Conservation (phyloP, 2,329 filamentous ascomycete genomes). For the Epichloe typhina region DNA sequence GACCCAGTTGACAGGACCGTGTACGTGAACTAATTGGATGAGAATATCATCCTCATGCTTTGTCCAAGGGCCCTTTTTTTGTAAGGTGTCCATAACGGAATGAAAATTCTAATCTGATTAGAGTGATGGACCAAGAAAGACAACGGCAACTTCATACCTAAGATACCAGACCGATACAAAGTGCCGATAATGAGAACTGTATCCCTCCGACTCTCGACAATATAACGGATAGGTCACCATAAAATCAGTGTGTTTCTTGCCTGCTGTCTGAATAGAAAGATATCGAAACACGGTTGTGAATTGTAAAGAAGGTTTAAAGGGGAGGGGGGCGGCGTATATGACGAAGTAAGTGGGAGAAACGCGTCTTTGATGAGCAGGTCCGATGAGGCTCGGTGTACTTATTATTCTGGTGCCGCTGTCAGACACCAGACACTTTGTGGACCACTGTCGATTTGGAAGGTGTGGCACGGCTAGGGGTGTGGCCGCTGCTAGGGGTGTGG, state of each 20-base stretch:
- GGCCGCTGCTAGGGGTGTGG: background rate
- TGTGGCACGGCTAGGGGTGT: background rate
- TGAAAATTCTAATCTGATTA: background rate
- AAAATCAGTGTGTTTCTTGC: background rate
- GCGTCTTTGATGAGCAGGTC: background rate
- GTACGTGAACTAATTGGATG: constrained; percentile 53
- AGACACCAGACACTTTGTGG: constrained; percentile 1
- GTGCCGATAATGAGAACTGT: background rate
- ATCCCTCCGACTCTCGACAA: background rate
- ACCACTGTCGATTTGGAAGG: background rate
- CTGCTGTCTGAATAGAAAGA: background rate
- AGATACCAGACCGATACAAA: background rate
- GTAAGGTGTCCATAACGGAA: background rate
- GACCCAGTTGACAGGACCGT: constrained; percentile 82
- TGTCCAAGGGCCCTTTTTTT: constrained; percentile 66
- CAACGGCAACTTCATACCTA: background rate
- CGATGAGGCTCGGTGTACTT: constrained; percentile 7
- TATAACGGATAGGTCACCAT: background rate
- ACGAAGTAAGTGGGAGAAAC: constrained; percentile 2
- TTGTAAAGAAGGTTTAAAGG: background rate
- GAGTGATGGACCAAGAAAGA: background rate
- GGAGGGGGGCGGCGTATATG: background rate
- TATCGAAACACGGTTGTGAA: background rate
- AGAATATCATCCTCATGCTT: constrained; percentile 61
- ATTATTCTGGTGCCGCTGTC: background rate